Evolutionary conservation across 768 basidiomycete species (phyloP), one percentile per base, ranked within the genome.

Genomic region (Tulasnella sp.): DNA sequence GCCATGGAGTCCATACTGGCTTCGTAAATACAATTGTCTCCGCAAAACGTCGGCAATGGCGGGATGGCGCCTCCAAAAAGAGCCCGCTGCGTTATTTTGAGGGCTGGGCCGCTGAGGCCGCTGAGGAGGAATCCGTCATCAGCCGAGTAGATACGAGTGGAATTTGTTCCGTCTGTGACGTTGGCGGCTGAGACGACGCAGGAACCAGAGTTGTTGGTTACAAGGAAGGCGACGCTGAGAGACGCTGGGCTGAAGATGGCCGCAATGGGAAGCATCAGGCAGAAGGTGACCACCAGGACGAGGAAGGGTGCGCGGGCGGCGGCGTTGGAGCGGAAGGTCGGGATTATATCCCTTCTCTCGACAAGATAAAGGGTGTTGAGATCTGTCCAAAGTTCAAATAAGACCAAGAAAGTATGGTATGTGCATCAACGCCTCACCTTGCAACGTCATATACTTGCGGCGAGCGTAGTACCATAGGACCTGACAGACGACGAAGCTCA

Each of bases 391-490:
- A 68, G 18, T 27, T 68, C 34, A 68, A 34, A 18, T 68, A 24
- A 68, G 62, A 68, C 36, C 52, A 24, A 24, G 4, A 52, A 52
- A 52, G 3, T n/a, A 7, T n/a, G 52, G n/a, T 24, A n/a, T 7
- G 52, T 12, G 31, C 16, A 8, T 68, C 0, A 36, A 68, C 27
- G 31, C 27, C 62, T 68, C 12, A 36, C 62, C 62, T 1, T 68
- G 27, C 31, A 68, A 36, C 14, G 62, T 68, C 62, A 68, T 68
- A 34, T 27, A 68, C 62, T 68, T 68, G 27, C 62, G n/a, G 10
- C 62, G 62, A 68, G 62, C 62, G 62, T 68, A 68, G 62, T 68
- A 68, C 62, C 62, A 68, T 16, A 68, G 31, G 18, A 68, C 36
- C 34, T 68, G 62, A 68, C 62, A 68, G 16, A 68, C 62, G 14